Evolutionary conservation across 192 early-diverging fungal genomes (phyloP).

Genomic region (Backusella tarrabulga): DNA sequence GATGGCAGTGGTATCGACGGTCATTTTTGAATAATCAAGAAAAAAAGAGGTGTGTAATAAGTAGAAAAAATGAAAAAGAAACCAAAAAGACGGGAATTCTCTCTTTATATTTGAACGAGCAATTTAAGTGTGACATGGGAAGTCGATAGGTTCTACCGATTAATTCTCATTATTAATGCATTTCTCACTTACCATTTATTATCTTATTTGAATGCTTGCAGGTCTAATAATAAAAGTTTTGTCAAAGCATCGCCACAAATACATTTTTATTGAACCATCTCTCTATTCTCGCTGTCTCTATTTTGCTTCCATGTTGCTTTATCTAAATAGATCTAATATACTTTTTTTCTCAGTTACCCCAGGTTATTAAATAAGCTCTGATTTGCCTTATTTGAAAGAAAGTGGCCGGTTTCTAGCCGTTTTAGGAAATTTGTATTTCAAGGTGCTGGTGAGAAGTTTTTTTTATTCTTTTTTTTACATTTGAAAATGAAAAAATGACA

Average conservation of each 20-base stretch:
- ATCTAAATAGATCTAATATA: no score
- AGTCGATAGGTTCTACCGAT: not conserved
- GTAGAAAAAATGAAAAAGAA: not conserved
- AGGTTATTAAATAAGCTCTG: not conserved
- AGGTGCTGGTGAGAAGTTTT: not conserved
- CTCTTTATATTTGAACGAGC: not conserved
- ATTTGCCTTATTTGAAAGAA: not conserved
- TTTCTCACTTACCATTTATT: not conserved
- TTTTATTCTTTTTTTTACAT: not conserved
- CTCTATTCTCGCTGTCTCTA: no score
- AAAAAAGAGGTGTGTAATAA: not conserved
- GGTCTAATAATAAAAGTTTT: no score
- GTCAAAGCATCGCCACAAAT: no score
- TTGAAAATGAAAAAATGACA: not conserved
- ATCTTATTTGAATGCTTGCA: no score
- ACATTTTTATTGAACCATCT: no score
- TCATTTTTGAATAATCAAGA: constrained; percentile 1
- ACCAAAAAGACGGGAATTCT: not conserved
- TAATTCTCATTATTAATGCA: not conserved
- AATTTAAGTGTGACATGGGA: not conserved
- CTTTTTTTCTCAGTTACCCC: not conserved
- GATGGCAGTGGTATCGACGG: constrained; percentile 25
- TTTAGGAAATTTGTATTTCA: not conserved
- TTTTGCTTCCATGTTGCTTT: no score
- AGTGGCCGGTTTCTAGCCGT: not conserved